phyloP scores from a whole-genome alignment of 2,329 filamentous ascomycete species.

The Aspergillus awamori region DNA sequence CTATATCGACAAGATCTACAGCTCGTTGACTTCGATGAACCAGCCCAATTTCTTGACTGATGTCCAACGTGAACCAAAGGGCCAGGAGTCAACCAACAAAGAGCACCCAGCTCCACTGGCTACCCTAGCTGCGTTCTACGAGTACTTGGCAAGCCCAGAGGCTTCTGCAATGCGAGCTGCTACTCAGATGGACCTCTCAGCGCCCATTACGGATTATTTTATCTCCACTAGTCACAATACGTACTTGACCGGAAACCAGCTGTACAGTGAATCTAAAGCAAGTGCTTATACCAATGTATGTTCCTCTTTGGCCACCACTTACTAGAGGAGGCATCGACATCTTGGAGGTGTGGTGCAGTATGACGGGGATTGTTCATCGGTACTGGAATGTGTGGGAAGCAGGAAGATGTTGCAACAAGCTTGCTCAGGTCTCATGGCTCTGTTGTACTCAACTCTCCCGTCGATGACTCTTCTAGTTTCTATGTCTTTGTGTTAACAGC shows the following conservation, averaged over 20 bases:
- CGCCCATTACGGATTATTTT: constrained; percentile 84
- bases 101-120: constrained; percentile 22
- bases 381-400: too few species aligned
- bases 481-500: neutral
- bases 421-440: too few species aligned
- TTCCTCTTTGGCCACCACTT: constrained; percentile 16
- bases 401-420: too few species aligned
- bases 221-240: constrained; percentile 96
- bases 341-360: too few species aligned
- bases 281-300: constrained; percentile 76
- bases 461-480: neutral
- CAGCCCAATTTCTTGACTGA: constrained; percentile 28
- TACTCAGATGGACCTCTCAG: constrained; percentile 60
- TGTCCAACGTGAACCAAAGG: constrained; percentile 25
- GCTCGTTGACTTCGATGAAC: constrained; percentile 27
- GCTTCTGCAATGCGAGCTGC: constrained; percentile 47
- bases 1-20: constrained; percentile 41
- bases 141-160: constrained; percentile 51
- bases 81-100: neutral
- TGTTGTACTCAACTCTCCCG: too few species aligned
- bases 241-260: constrained; percentile 84
- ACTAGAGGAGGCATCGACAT: too few species aligned
- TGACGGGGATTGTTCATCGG: too few species aligned
- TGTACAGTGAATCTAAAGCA: constrained; percentile 74
- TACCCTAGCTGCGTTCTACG: constrained; percentile 49